Base-by-base conservation (phyloP, 2,329 filamentous ascomycete species). In the Exophiala aquamarina region DNA sequence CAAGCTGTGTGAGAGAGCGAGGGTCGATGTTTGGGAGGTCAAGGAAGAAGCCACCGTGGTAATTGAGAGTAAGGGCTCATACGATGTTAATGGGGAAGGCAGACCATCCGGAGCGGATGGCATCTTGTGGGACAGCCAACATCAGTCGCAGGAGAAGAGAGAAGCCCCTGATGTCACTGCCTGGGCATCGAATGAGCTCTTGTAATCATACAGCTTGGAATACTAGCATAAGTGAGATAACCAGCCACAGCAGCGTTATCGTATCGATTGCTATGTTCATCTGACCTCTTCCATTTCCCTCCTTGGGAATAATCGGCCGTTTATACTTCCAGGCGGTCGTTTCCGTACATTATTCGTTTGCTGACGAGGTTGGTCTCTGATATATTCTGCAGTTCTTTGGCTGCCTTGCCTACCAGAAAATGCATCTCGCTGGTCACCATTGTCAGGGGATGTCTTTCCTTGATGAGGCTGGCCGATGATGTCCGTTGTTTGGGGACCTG, bases 21-120 rank as follows among this genome's bases (percentile, higher is more conserved):
- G 90, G 13, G 73, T 69, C 8, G 86, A 94, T 59, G 86, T 95
- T 0, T 95, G 87, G 63, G 73, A 72, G 43, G 57, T 63, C 3
- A 58, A 18, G 19, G 15, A 9, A 58, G 23, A 11, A 11, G 23
- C 23, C 35, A 36, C n/a, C 47, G 15, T 26, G 23, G 23, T 26
- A 11, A 26, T 26, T 6, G 23, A 6, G 23, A 26, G 23, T 6
- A 26, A 6, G 23, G 23, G 11, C 23, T 26, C 6, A 11, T 49
- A 43, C 33, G 49, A 59, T 50, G 44, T 47, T 38, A 29, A 49
- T 54, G 63, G 26, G 55, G 62, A 21, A 21, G 54, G 57, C 17
- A 46, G 59, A 39, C 54, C 56, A 23, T 43, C 49, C 20, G 61
- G 59, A 43, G 63, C 55, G 26, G 62, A 70, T 43, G 63, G 63